Evolutionary conservation across 495 filamentous ascomycete species (phyloP), one percentile per base, ranked within the genome.

Genomic region (Penicillium canescens): DNA sequence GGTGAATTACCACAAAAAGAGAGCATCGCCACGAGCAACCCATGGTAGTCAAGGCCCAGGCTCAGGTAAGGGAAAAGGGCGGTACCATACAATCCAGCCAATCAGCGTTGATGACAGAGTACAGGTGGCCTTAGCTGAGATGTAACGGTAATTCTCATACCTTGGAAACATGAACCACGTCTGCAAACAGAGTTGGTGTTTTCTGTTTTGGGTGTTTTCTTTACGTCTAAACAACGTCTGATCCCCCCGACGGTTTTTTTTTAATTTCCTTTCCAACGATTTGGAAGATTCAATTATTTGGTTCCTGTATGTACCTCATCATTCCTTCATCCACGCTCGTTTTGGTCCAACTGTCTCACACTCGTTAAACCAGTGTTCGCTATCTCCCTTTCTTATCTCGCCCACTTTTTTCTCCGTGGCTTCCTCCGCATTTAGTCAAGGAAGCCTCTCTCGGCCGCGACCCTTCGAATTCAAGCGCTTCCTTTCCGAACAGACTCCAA

Each of bases 401-500:
- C 33, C 51, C 49, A 37, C 57, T 57, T 58, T 40, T 46, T 64
- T 60, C 68, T 66, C 59, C 76, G 65, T 78, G 73, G 74, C 76
- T 65, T 77, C 76, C 65, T 66, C 73, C 57, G 66, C 69, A 34
- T 78, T 77, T 56, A 67, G 67, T 56, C 70, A 68, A 68, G 69
- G 70, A 71, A 74, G 75, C 73, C 67, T 76, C 52, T 67, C 71
- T 47, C 70, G 74, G 70, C 73, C 75, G 63, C 73, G 71, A 61
- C 77, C 78, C 18, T 82, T 81, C 58, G 72, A 80, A 54, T 71
- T 81, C 37, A 69, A 74, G 60, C 72, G 68, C 45, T 78, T 83
- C 59, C 67, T 78, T 52, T 71, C 71, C 50, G 72, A 78, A 42
- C 74, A 81, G 62, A 65, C 73, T 54, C 66, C 62, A 52, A 64